Base-by-base conservation (phyloP, 2,329 filamentous ascomycete species). In the Scedosporium boydii region DNA sequence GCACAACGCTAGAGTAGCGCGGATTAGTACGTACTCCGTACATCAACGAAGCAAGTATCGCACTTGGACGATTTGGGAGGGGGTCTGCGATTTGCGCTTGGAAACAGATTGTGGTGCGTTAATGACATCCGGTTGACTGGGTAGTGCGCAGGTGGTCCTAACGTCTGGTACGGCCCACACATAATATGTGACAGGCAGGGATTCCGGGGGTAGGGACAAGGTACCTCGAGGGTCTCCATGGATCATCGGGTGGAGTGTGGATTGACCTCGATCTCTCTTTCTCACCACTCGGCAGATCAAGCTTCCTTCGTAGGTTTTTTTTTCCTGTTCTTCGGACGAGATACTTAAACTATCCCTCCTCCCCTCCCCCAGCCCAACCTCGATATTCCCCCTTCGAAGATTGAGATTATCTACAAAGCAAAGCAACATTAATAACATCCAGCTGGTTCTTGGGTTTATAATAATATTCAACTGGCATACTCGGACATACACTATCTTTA, bases 171-270 rank as follows among this genome's bases (percentile, higher is more conserved):
- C 53, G 60, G 44, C 41, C 60, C 60, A 62, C 55, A 62, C 53
- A 58, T 23, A 53, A 48, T n/a, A 58, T 62, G 60, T 62, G 60
- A 62, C 60, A 62, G 60, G 34, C 59, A 61, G 59, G 59, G 59
- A 61, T 61, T 48, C 44, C 27, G 59, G 51, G 59, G 51, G 29
- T 9, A 16, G 34, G 48, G 51, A 42, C 21, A 58, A 58, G 38
- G 42, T 34, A 44, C 53, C 27, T 38, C 56, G 48, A 14, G 41
- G 29, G 9, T 29, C 29, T 58, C 60, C 29, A 58, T 42, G 60
- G 60, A 62, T 62, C 53, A 62, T 26, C 60, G 21, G 41, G 60
- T 46, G 53, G 60, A 62, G 58, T 62, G 60, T 46, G 53, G 60
- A 62, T 62, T 62, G 38, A 42, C 60, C 26, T 42, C 18, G 53